Base-by-base conservation (phyloP, 2,329 filamentous ascomycete genomes). In the Sclerotinia minor region DNA sequence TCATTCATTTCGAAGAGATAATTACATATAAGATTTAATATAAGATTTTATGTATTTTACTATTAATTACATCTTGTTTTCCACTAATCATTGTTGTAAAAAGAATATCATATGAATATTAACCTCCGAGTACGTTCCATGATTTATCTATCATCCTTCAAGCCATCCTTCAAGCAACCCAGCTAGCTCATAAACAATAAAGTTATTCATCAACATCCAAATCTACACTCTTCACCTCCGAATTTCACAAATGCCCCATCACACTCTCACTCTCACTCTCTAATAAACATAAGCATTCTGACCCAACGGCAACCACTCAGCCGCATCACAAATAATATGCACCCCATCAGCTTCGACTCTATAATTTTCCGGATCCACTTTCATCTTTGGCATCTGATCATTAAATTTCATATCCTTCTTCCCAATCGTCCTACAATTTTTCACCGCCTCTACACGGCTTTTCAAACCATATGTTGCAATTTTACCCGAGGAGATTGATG, bases 401-500 rank as follows among this genome's bases (percentile, higher is more conserved):
- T 97, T 97, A 79, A 87, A 94, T 76, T 92, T 93, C 93, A 97
- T 97, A 79, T 97, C 91, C 74, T 80, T 83, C 84, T 97, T 97
- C 54, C 89, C 83, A 55, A 97, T 84, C 44, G 79, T 85, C 69
- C 94, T 84, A 78, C 93, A 96, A 67, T 86, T 85, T 76, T 84
- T 88, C 60, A 97, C 92, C 4, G 92, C 82, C 80, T 95, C 92
- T 71, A 97, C 81, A 58, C 92, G 87, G 79, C 94, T 96, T 74
- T 84, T 85, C 70, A 98, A 81, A 3, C 86, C 87, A 78, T 97
- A 97, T 3, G 81, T 81, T n/a, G 83, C 82, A 53, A 94, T 85
- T 4, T 82, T 82, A 58, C 92, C 92, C 7, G 82, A 85, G 45
- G 84, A 81, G 72, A 96, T 83, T 70, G 89, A 91, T 1, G 87